Conservation (phyloP, 768 basidiomycete species). For the Suillus luteus region DNA sequence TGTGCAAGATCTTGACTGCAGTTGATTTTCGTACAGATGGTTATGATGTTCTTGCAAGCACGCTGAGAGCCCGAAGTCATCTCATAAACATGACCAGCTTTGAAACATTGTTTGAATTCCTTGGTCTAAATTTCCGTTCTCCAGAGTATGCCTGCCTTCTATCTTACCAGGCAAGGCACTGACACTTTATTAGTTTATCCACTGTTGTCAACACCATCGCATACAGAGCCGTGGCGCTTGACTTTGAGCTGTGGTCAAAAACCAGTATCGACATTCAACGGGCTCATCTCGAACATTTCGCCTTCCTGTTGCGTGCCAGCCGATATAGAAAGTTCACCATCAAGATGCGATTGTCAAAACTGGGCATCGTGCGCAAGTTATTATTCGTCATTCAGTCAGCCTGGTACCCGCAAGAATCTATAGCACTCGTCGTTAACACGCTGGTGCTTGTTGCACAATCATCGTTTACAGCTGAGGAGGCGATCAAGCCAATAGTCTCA, state of each 20-base stretch:
- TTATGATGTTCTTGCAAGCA: conserved; percentile 81
- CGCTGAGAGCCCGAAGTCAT: conserved; percentile 68
- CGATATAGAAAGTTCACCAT: conserved; percentile 78
- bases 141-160: conserved; percentile 61
- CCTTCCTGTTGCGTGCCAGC: conserved; percentile 69
- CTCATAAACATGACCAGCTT: conserved; percentile 81
- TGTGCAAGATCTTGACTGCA: conserved; percentile 11
- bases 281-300: conserved; percentile 80
- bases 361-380: conserved; percentile 70
- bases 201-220: conserved; percentile 82
- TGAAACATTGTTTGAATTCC: conserved; percentile 81
- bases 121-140: conserved; percentile 80
- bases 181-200: conserved; percentile 56
- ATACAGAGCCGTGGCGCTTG: conserved; percentile 81
- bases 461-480: conserved; percentile 70
- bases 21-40: conserved; percentile 54
- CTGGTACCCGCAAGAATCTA: conserved; percentile 61
- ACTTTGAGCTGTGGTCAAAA: conserved; percentile 87
- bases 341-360: conserved; percentile 69
- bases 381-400: conserved; percentile 82
- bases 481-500: conserved; percentile 83
- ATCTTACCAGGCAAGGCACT: neutral
- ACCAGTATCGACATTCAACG: conserved; percentile 73
- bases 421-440: conserved; percentile 55
- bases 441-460: conserved; percentile 62